Evolutionary conservation across 73 alveolate genomes (phyloP).

Genomic region (Paramecium sonneborni): DNA sequence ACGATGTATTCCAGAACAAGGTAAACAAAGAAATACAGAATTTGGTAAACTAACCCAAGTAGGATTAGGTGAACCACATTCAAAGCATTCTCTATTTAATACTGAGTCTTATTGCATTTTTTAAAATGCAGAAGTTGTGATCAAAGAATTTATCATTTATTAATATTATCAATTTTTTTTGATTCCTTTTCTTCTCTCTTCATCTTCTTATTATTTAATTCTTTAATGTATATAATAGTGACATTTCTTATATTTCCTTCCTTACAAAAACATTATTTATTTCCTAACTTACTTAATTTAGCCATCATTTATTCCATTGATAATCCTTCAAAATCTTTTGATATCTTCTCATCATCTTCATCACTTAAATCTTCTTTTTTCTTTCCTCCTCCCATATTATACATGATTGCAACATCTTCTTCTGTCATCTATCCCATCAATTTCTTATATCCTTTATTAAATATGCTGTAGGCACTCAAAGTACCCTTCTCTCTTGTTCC

Average conservation of each 20-base stretch:
- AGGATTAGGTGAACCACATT: conserved; percentile 82
- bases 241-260: conserved; percentile 62
- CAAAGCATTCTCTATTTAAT: conserved; percentile 82
- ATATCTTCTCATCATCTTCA: neutral
- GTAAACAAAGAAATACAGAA: conserved; percentile 87
- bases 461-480: conserved; percentile 64
- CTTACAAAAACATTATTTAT: conserved; percentile 61
- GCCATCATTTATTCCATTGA: conserved; percentile 58
- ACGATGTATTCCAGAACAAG: conserved; percentile 92
- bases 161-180: conserved; percentile 38
- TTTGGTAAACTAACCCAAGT: conserved; percentile 91
- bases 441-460: conserved; percentile 63
- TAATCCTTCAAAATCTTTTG: conserved; percentile 1
- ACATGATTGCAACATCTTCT: conserved; percentile 36
- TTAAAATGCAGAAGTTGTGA: neutral
- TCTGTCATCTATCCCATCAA: conserved; percentile 61
- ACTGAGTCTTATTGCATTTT: neutral
- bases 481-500: conserved; percentile 59
- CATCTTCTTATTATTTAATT: conserved; percentile 39
- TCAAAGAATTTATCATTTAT: conserved; percentile 13
- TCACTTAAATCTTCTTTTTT: neutral
- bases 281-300: conserved; percentile 53
- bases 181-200: conserved; percentile 7
- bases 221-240: conserved; percentile 56
- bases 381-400: conserved; percentile 10